These are phyloP conservation scores for Urtica urens DNA, from an alignment of 306 rosid species.

Conservation along the genomic window DNA sequence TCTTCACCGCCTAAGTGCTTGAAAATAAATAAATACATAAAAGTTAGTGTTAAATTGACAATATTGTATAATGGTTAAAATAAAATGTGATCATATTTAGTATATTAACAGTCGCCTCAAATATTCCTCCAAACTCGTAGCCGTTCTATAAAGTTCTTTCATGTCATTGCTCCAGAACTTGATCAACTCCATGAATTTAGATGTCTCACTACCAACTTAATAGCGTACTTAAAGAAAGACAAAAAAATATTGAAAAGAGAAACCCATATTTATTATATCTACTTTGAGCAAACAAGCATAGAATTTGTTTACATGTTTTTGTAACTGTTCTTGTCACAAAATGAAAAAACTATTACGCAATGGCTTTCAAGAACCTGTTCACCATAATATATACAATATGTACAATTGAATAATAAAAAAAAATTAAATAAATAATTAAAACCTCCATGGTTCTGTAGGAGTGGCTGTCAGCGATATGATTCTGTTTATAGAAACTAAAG, in stretches of 20 bases:
- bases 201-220: neutral
- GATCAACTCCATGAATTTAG: neutral
- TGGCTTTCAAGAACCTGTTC: no score
- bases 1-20: constrained; percentile 43
- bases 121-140: constrained; percentile 23
- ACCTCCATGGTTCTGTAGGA: constrained; percentile 23
- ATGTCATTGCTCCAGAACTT: constrained; percentile 35
- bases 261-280: no score
- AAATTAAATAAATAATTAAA: no score
- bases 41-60: neutral
- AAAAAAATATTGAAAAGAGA: no score
- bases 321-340: no score
- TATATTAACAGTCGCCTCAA: constrained; percentile 13
- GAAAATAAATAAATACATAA: neutral
- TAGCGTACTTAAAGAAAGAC: no score
- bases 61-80: neutral
- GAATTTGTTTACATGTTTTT: neutral
- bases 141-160: constrained; percentile 28
- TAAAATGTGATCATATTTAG: neutral
- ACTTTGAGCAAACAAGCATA: neutral
- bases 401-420: no score
- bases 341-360: no score
- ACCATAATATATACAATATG: no score
- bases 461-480: constrained; percentile 23
- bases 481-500: constrained; percentile 17